These are phyloP conservation scores for Umbelopsis vinacea DNA, from an alignment of 192 early-diverging fungal species.

Conservation along the genomic window DNA sequence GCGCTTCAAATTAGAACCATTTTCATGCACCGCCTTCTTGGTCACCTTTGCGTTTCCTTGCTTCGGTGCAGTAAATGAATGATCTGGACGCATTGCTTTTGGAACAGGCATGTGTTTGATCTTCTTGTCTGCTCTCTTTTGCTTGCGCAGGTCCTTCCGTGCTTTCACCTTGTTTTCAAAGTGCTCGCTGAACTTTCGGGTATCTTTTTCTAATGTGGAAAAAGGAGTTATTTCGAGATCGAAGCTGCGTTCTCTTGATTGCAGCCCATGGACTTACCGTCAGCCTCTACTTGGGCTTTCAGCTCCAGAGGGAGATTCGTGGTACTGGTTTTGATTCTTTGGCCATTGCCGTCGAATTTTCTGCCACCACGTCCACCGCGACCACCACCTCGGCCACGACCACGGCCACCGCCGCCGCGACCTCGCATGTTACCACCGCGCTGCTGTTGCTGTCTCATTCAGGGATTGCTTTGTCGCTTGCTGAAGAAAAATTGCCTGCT, in stretches of 20 bases:
- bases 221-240: not conserved
- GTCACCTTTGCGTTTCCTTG: not conserved
- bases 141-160: constrained; percentile 53
- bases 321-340: constrained; percentile 41
- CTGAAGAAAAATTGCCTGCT: not conserved
- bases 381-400: not conserved
- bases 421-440: constrained; percentile 11
- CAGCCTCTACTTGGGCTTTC: constrained; percentile 40
- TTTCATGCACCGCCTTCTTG: constrained; percentile 14
- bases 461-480: not conserved
- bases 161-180: constrained; percentile 50
- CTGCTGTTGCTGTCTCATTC: constrained; percentile 17
- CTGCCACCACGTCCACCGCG: not conserved
- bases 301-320: constrained; percentile 44
- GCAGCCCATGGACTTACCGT: constrained; percentile 28
- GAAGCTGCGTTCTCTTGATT: not conserved
- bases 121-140: constrained; percentile 54
- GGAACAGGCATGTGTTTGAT: constrained; percentile 39
- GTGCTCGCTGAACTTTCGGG: constrained; percentile 51
- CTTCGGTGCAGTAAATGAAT: constrained; percentile 13
- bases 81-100: constrained; percentile 21
- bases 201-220: constrained; percentile 44
- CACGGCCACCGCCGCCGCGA: not conserved
- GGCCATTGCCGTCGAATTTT: not conserved
- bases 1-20: not conserved